Evolutionary conservation across 305 asterid species (phyloP).

Genomic region (Rubia balearica): DNA sequence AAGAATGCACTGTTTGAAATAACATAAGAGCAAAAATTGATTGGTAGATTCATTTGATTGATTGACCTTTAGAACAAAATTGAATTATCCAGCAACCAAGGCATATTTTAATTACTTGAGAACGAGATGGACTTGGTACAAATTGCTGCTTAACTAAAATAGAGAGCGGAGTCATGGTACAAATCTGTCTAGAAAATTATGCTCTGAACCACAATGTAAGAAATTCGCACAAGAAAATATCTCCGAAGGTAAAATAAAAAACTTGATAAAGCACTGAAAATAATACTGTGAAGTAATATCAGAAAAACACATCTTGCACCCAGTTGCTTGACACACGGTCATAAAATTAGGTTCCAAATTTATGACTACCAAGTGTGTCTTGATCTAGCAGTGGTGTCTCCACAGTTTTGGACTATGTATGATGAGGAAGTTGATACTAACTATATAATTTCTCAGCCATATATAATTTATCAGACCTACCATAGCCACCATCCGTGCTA

Average conservation of each 20-base stretch:
- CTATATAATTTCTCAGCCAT: conserved; percentile 10
- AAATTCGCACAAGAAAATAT: background rate
- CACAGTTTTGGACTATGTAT: background rate
- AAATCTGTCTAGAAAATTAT: background rate
- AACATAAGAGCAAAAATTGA: background rate
- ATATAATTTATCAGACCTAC: conserved; percentile 31
- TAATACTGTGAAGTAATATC: background rate
- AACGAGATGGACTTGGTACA: background rate
- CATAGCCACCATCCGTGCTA: conserved; percentile 91
- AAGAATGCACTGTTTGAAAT: background rate
- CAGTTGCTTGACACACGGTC: background rate
- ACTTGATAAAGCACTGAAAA: background rate
- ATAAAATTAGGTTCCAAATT: background rate
- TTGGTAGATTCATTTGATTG: background rate
- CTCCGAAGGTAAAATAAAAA: background rate
- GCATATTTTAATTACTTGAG: background rate
- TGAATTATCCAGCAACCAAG: background rate
- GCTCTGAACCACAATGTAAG: background rate
- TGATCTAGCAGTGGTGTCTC: background rate
- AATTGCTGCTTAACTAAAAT: background rate
- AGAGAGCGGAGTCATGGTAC: background rate
- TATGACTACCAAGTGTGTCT: background rate
- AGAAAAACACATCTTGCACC: background rate
- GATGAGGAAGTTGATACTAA: background rate
- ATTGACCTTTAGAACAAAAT: background rate